phyloP scores from a whole-genome alignment of 208 protist genomes.

The Trypanosoma brucei region DNA sequence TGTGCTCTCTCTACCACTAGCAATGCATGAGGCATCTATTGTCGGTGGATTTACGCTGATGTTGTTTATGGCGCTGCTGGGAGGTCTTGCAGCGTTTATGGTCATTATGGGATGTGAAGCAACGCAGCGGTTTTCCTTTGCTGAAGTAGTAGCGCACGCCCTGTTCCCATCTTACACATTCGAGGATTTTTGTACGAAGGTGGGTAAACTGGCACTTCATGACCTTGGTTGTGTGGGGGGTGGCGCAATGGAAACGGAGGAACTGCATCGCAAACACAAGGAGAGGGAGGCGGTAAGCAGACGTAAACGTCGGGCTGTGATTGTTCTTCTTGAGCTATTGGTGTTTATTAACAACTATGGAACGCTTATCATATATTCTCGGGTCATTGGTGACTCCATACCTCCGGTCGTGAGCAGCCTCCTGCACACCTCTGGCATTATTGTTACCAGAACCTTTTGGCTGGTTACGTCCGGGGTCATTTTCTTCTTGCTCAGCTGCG shows the following conservation, averaged over 20 bases:
- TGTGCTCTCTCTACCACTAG: slow-evolving; percentile 62
- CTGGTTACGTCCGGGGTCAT: slow-evolving; percentile 42
- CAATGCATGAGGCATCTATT: slow-evolving; percentile 56
- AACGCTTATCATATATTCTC: slow-evolving; percentile 56
- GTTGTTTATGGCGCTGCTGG: slow-evolving; percentile 26
- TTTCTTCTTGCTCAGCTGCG: slow-evolving; percentile 67
- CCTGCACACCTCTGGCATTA: slow-evolving; percentile 25
- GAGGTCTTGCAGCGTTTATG: slow-evolving; percentile 47
- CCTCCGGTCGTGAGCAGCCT: slow-evolving; percentile 41
- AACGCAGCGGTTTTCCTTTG: slow-evolving; percentile 51
- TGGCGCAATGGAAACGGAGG: slow-evolving; percentile 17
- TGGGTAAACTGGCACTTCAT: background rate
- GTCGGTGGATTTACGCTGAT: slow-evolving; percentile 37
- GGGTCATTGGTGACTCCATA: slow-evolving; percentile 69
- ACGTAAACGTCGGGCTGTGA: slow-evolving; percentile 39
- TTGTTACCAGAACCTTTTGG: slow-evolving; percentile 48
- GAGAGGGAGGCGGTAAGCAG: slow-evolving; percentile 37
- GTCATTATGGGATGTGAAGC: slow-evolving; percentile 49
- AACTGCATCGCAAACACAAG: slow-evolving; percentile 9
- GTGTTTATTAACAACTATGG: slow-evolving; percentile 74
- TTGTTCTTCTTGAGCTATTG: slow-evolving; percentile 48
- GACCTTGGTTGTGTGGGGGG: slow-evolving; percentile 5
- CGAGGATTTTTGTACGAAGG: slow-evolving; percentile 36
- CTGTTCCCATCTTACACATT: slow-evolving; percentile 47
- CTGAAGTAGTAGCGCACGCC: slow-evolving; percentile 50